A percentile compares a stretch with the other conserved stretches of the same genome.
These are phyloP conservation scores for Akebia trifoliata DNA, from an alignment of 164 flowering plant species.

Conservation along the genomic window DNA sequence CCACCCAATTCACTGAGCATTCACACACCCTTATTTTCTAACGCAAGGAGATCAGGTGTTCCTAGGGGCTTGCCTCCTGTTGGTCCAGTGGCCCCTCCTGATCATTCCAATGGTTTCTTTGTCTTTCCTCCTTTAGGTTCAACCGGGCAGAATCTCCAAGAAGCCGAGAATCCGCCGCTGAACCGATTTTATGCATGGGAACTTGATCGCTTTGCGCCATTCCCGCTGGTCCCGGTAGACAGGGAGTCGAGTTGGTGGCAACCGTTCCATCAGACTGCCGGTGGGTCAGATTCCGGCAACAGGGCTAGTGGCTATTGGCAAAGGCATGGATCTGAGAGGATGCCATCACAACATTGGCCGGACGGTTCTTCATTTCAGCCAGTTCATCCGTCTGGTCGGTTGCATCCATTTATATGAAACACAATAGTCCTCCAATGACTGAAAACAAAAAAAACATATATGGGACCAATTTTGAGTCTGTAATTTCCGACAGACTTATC, in stretches of 20 bases:
- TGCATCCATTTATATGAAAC: constrained; percentile 33
- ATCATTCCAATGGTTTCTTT: constrained; percentile 49
- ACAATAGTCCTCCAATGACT: constrained; percentile 16
- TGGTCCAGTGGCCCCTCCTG: constrained; percentile 34
- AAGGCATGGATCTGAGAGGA: constrained; percentile 72
- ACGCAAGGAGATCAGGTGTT: constrained; percentile 15
- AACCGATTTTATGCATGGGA: constrained; percentile 67
- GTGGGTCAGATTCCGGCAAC: constrained; percentile 42
- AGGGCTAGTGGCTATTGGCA: constrained; percentile 55
- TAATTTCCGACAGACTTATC: constrained; percentile 20
- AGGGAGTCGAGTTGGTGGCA: constrained; percentile 62
- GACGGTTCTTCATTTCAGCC: constrained; percentile 28
- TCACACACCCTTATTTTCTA: constrained; percentile 9
- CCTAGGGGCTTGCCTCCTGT: constrained; percentile 18
- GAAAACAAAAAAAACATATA: constrained; percentile 9
- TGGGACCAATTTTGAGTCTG: constrained; percentile 20
- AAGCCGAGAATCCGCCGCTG: constrained; percentile 44
- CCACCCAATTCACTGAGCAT: constrained; percentile 9
- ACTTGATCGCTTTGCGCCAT: constrained; percentile 60
- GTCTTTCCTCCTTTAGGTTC: constrained; percentile 47
- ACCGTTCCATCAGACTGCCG: constrained; percentile 44
- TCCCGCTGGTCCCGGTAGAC: constrained; percentile 48
- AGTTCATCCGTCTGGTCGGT: constrained; percentile 12
- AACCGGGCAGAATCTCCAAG: constrained; percentile 54
- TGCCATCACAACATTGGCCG: constrained; percentile 56